Conservation (phyloP, 768 basidiomycete species). For the Phaffia tasmanica region DNA sequence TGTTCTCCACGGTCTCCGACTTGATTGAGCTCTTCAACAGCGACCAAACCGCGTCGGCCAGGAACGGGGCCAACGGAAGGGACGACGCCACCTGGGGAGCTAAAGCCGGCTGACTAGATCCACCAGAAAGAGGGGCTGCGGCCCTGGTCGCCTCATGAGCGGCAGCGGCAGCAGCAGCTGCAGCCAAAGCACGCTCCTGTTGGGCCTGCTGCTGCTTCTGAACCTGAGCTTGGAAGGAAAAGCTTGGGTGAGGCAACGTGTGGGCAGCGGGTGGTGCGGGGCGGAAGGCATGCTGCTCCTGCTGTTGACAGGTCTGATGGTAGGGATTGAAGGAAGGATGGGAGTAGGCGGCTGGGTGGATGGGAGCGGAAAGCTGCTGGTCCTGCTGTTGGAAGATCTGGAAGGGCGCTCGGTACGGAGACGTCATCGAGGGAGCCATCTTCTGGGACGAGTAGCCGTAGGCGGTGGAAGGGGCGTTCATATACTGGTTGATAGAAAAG, state of each 20-base stretch:
- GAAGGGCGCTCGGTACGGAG: background rate
- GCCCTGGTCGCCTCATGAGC: background rate
- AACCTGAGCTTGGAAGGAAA: background rate
- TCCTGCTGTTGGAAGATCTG: background rate
- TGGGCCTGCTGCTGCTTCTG: conserved; percentile 12
- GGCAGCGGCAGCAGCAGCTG: conserved; percentile 9
- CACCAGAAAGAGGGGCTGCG: background rate
- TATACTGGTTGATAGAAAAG: conserved; percentile 15
- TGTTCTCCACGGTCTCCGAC: background rate
- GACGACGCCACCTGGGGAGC: conserved; percentile 14
- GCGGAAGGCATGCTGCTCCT: conserved; percentile 10
- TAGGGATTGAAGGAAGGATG: background rate
- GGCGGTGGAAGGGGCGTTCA: conserved; percentile 2
- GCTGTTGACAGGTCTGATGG: conserved; percentile 4
- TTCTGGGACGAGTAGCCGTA: background rate
- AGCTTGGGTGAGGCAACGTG: background rate
- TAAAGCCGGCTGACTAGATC: background rate
- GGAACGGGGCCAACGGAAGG: conserved; percentile 19
- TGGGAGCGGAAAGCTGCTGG: background rate
- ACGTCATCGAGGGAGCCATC: background rate
- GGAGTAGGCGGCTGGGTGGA: background rate
- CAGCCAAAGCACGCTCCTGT: conserved; percentile 3
- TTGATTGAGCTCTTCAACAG: conserved; percentile 15
- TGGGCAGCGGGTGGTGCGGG: background rate
- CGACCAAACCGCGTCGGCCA: conserved; percentile 19